phyloP scores from a whole-genome alignment of 257 asterid species.

The Solanum peruvianum region DNA sequence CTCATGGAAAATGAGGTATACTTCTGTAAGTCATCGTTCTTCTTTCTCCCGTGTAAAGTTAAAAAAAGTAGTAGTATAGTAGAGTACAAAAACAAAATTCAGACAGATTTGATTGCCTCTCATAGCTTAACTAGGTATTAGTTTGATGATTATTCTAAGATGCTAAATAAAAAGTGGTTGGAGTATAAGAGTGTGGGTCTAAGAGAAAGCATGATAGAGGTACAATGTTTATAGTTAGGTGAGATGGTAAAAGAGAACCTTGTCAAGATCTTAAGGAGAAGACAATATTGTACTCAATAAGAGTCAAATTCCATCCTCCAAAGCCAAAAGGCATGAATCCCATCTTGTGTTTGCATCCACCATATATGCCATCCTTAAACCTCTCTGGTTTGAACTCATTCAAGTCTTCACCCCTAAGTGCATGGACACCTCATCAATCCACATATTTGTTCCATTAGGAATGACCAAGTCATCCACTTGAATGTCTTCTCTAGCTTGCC shows the following conservation, averaged over 20 bases:
- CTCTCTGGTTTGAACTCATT: conserved; percentile 70
- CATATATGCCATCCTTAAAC: conserved; percentile 29
- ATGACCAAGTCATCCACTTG: conserved; percentile 32
- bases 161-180: conserved; percentile 12
- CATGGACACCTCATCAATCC: conserved; percentile 83
- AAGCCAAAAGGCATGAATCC: conserved; percentile 82
- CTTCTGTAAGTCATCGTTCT: not conserved
- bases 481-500: conserved; percentile 65
- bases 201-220: conserved; percentile 65
- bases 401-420: conserved; percentile 67
- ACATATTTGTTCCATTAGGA: conserved; percentile 69
- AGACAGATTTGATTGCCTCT: not conserved
- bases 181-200: conserved; percentile 60
- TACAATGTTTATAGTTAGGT: conserved; percentile 50
- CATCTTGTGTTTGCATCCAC: conserved; percentile 84
- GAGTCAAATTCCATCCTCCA: conserved; percentile 71
- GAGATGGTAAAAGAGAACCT: conserved; percentile 58
- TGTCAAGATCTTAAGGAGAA: conserved; percentile 34
- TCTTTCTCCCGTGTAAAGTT: too few species aligned
- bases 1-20: not conserved
- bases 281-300: conserved; percentile 70
- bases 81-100: not conserved
- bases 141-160: not conserved
- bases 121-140: not conserved
- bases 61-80: not conserved